Percentiles rank a stretch among this genome's conserved stretches.
Conservation (phyloP, 2,329 filamentous ascomycete genomes). For the Claviceps sp. region DNA sequence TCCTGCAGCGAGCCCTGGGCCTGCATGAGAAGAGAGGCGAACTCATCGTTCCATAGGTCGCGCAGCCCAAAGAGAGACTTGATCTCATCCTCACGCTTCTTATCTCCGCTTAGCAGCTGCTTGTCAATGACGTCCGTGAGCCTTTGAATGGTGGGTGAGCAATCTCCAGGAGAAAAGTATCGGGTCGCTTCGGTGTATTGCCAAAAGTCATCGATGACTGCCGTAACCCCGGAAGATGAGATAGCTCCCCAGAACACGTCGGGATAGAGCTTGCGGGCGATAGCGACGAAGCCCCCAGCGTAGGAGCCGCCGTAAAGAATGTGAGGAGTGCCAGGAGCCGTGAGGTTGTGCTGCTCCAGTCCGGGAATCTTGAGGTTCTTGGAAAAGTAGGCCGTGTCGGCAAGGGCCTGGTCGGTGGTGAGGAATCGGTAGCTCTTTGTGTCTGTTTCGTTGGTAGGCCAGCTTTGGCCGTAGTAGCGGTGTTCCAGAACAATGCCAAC, state of each 20-base stretch:
- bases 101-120: conserved; percentile 19
- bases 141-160: conserved; percentile 50
- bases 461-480: conserved; percentile 71
- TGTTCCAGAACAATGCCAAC: conserved; percentile 76
- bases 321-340: conserved; percentile 51
- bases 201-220: conserved; percentile 69
- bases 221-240: conserved; percentile 66
- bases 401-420: conserved; percentile 69
- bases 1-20: conserved; percentile 32
- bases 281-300: conserved; percentile 65
- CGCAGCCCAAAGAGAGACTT: conserved; percentile 33
- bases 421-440: conserved; percentile 66
- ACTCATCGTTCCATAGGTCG: conserved; percentile 33
- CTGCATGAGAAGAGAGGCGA: conserved; percentile 27
- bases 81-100: conserved; percentile 32
- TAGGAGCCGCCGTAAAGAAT: conserved; percentile 79
- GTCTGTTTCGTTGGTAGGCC: conserved; percentile 51
- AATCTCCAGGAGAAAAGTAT: conserved; percentile 40
- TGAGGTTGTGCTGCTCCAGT: conserved; percentile 53
- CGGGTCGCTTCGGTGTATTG: conserved; percentile 40
- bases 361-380: conserved; percentile 58
- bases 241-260: conserved; percentile 69
- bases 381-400: conserved; percentile 73
- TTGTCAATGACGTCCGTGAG: conserved; percentile 35
- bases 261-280: conserved; percentile 64